Evolutionary conservation across 768 basidiomycete species (phyloP), one percentile per base, ranked within the genome.

Genomic region (Exidia glandulosa): DNA sequence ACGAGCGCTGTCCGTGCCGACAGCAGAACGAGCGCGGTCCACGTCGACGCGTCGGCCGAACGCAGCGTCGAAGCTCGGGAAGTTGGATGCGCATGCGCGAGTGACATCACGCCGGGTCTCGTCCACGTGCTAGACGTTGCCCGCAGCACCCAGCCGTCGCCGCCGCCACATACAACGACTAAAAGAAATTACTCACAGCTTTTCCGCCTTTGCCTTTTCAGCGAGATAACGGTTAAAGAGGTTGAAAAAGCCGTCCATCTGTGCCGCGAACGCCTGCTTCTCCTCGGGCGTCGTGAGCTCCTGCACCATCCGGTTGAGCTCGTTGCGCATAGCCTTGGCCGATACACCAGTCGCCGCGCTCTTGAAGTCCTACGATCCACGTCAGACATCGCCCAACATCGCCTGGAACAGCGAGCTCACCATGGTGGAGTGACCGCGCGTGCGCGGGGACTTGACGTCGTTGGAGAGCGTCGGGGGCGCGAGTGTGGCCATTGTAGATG

Each of bases 291-390:
- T 90, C 63, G 83, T 78, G 70, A 95, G 89, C 63, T 86, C 87
- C 70, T 80, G 77, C 69, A 97, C 92, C 80, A 99, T 89, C 69
- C 84, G 84, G 73, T 88, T 88, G 76, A 99, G 87, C 78, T 98
- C 96, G 72, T 97, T 96, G 78, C 93, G 86, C 95, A 97, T 97
- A 59, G 93, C 80, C 78, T 96, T 97, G 65, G 90, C 88, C 30
- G 90, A 88, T 64, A 94, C 87, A 65, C 91, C 92, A 58, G 92
- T 94, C 57, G 84, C 94, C 64, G 95, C 95, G n/a, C 92, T 94
- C 80, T 94, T 94, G 84, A 95, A 95, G 76, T 97, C 71, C 71
- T 54, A 50, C 47, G 10, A 50, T n/a, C 47, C 50, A 4, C 58
- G 12, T 27, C 55, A 25, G 32, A n/a, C 23, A 16, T 47, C 9